Evolutionary conservation across 192 early-diverging fungal species (phyloP).

Genomic region (Gigaspora rosea): DNA sequence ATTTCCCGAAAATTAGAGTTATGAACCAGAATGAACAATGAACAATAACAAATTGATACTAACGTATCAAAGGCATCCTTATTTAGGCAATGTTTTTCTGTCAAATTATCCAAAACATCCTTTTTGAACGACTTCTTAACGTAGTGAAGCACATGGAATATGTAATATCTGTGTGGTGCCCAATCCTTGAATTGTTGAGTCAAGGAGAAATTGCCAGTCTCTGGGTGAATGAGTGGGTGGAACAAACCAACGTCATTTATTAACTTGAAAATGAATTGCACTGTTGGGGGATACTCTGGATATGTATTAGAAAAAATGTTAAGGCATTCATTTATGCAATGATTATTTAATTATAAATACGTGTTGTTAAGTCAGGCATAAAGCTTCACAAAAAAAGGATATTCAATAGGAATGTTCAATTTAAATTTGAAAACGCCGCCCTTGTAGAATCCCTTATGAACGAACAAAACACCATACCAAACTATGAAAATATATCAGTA

Average conservation of each 20-base stretch:
- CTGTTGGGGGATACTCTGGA: slow-evolving; percentile 56
- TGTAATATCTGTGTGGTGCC: slow-evolving; percentile 79
- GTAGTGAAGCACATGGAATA: slow-evolving; percentile 85
- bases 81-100: slow-evolving; percentile 63
- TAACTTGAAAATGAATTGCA: slow-evolving; percentile 58
- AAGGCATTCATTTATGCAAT: neutral
- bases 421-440: slow-evolving; percentile 89
- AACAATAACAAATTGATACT: neutral
- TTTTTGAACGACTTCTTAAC: slow-evolving; percentile 86
- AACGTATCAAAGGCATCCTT: slow-evolving; percentile 66
- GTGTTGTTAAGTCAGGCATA: neutral
- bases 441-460: slow-evolving; percentile 89
- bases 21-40: neutral
- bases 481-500: slow-evolving; percentile 44
- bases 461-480: slow-evolving; percentile 86
- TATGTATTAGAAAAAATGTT: slow-evolving; percentile 13
- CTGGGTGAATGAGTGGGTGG: slow-evolving; percentile 81
- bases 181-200: slow-evolving; percentile 81
- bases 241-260: slow-evolving; percentile 62
- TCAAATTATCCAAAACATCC: slow-evolving; percentile 63
- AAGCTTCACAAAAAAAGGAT: slow-evolving; percentile 52
- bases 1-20: no score
- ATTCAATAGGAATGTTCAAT: slow-evolving; percentile 74
- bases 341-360: neutral
- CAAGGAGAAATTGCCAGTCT: slow-evolving; percentile 65